phyloP scores from a whole-genome alignment of 2,329 filamentous ascomycete species.

The Xylaria sp. region DNA sequence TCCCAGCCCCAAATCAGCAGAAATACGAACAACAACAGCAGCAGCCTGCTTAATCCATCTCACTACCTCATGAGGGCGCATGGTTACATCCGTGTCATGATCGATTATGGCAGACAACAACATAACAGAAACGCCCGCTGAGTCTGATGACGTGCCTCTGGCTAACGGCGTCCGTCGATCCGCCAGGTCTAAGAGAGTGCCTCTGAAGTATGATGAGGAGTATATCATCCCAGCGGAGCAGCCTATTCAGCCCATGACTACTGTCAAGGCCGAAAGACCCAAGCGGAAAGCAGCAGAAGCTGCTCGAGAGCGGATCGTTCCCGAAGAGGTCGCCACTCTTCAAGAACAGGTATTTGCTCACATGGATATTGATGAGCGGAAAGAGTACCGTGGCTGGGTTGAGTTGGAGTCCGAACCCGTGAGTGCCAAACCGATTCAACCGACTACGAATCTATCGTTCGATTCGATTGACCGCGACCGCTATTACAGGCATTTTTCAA shows the following conservation, averaged over 20 bases:
- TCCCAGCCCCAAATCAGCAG: neutral
- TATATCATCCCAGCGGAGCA: conserved; percentile 36
- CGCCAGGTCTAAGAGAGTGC: conserved; percentile 39
- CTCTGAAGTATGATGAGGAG: conserved; percentile 42
- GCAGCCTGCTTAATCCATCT: neutral
- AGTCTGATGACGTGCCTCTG: conserved; percentile 20
- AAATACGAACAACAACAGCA: neutral
- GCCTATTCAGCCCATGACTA: conserved; percentile 30
- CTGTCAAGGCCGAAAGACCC: conserved; percentile 48
- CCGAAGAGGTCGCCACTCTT: conserved; percentile 51
- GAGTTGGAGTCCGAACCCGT: conserved; percentile 93
- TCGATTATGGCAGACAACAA: conserved; percentile 2
- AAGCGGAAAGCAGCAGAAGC: conserved; percentile 58
- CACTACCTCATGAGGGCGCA: neutral
- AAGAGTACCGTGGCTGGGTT: conserved; percentile 77
- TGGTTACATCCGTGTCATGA: conserved; percentile 6
- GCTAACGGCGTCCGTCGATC: conserved; percentile 39
- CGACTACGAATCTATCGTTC: conserved; percentile 31
- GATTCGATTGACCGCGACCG: neutral
- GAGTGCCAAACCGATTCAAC: conserved; percentile 47
- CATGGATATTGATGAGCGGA: conserved; percentile 63
- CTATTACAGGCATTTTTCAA: conserved; percentile 79
- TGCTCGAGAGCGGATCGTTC: conserved; percentile 48
- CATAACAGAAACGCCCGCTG: conserved; percentile 8
- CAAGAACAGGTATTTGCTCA: conserved; percentile 60